Evolutionary conservation across 805 yeast genomes (phyloP).

Genomic region (Pichia exigua): DNA sequence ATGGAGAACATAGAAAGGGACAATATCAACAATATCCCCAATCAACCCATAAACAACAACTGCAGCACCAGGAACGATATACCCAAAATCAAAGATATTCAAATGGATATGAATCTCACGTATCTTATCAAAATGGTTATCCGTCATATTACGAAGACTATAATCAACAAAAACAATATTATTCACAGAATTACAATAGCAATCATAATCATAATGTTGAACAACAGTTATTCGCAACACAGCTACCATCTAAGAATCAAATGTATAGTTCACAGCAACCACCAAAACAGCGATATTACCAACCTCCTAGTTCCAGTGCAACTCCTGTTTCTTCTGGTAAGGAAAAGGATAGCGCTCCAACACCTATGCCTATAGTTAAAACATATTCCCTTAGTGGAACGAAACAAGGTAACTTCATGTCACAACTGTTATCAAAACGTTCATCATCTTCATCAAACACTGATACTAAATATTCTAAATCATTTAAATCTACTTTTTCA

Average conservation of each 20-base stretch:
- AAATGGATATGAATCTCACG: background rate
- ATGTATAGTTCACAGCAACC: background rate
- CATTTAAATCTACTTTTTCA: background rate
- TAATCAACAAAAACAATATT: background rate
- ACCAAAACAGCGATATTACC: background rate
- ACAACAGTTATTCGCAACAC: background rate
- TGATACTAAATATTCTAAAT: background rate
- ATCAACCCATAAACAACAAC: background rate
- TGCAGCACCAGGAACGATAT: background rate
- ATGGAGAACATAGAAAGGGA: background rate
- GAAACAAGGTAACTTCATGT: conserved; percentile 2
- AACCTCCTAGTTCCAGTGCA: background rate
- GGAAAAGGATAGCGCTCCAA: background rate
- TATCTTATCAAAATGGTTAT: background rate
- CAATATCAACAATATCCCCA: background rate
- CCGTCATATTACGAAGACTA: background rate
- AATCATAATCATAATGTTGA: background rate
- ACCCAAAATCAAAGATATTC: background rate
- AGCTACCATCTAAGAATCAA: background rate
- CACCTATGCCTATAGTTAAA: conserved; percentile 1
- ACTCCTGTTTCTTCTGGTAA: background rate
- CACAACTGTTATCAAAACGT: background rate
- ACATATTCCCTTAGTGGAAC: background rate
- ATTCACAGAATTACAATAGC: background rate
- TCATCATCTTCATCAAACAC: background rate